These are phyloP conservation scores for Salix udensis DNA, from an alignment of 345 rosid genomes.

Conservation along the genomic window DNA sequence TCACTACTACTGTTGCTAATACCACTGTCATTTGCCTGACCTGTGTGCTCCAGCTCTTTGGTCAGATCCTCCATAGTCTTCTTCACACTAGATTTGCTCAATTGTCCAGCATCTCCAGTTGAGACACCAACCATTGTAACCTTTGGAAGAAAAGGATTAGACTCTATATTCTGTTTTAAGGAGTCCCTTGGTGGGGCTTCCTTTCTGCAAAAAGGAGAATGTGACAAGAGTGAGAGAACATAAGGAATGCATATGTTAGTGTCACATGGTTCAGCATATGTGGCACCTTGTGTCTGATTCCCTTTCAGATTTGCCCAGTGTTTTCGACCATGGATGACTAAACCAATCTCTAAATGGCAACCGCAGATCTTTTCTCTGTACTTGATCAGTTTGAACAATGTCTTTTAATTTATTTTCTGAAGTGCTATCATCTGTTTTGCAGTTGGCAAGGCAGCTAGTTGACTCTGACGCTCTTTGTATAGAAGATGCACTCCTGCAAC, in stretches of 20 bases:
- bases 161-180: constrained; percentile 35
- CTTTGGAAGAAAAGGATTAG: constrained; percentile 87
- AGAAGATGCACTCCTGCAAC: constrained; percentile 69
- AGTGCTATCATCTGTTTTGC: constrained; percentile 27
- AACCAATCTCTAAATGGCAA: constrained; percentile 71
- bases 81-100: constrained; percentile 74
- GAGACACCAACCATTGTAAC: constrained; percentile 97
- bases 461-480: constrained; percentile 55
- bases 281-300: constrained; percentile 41
- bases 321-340: constrained; percentile 42
- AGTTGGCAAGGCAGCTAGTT: constrained; percentile 32
- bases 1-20: constrained; percentile 21
- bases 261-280: not conserved
- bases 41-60: constrained; percentile 66
- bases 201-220: constrained; percentile 25
- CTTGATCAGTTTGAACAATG: constrained; percentile 22
- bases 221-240: not conserved
- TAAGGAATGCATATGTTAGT: not conserved
- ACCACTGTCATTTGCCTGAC: constrained; percentile 41
- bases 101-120: constrained; percentile 66
- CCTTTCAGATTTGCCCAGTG: constrained; percentile 26
- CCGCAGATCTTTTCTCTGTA: constrained; percentile 39
- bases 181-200: constrained; percentile 27
- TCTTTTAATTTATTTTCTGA: constrained; percentile 38
- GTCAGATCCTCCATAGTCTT: constrained; percentile 80